Evolutionary conservation across 495 filamentous ascomycete genomes (phyloP).

Genomic region (Filosporella fistucella): DNA sequence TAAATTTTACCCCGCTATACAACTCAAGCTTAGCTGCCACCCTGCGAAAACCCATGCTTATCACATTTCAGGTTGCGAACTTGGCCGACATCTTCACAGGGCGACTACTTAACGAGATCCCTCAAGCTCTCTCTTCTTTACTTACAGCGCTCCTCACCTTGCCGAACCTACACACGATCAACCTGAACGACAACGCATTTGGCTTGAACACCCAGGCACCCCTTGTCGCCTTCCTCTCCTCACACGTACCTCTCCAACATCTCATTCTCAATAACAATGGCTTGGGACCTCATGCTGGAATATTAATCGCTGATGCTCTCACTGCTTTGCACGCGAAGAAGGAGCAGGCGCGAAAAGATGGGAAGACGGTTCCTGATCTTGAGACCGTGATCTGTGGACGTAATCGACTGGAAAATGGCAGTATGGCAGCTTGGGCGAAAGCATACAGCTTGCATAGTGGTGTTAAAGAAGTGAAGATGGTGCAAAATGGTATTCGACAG

Average conservation of each 20-base stretch:
- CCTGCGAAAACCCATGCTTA: neutral
- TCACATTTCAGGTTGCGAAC: conserved; percentile 61
- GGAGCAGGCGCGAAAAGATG: conserved; percentile 61
- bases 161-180: conserved; percentile 79
- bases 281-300: conserved; percentile 86
- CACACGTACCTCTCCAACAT: conserved; percentile 82
- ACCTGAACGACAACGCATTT: conserved; percentile 97
- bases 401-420: conserved; percentile 91
- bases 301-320: conserved; percentile 77
- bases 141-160: conserved; percentile 82
- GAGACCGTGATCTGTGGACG: conserved; percentile 95
- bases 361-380: conserved; percentile 68
- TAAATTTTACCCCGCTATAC: conserved; percentile 29
- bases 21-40: too few relatives aligned
- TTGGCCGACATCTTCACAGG: conserved; percentile 97
- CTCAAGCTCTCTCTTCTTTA: conserved; percentile 77
- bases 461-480: conserved; percentile 89
- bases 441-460: conserved; percentile 74
- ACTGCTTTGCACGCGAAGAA: conserved; percentile 73
- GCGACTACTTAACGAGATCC: conserved; percentile 90
- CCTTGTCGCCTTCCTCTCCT: conserved; percentile 78
- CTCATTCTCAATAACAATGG: conserved; percentile 97
- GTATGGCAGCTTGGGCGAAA: conserved; percentile 91
- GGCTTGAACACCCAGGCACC: conserved; percentile 85
- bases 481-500: conserved; percentile 94